Conservation (phyloP, 2,329 filamentous ascomycete genomes). For the Penicillium sp. region DNA sequence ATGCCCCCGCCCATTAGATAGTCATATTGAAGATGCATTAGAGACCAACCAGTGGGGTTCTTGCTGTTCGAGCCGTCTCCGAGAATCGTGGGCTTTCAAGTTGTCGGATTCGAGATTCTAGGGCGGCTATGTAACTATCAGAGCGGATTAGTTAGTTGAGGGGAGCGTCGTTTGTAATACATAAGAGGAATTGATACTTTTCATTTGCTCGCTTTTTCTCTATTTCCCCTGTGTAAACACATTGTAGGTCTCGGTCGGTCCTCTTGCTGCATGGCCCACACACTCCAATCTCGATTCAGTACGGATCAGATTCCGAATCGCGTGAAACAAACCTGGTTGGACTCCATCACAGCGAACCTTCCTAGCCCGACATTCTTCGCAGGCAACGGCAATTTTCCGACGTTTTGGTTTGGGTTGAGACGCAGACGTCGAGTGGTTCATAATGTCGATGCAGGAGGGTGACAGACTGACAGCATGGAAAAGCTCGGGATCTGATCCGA, state of each 20-base stretch:
- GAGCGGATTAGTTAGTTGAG: neutral
- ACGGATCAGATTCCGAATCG: conserved; percentile 16
- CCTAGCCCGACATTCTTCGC: conserved; percentile 42
- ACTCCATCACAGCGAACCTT: conserved; percentile 45
- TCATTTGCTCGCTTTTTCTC: conserved; percentile 30
- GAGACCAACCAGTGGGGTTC: conserved; percentile 12
- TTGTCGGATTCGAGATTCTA: conserved; percentile 28
- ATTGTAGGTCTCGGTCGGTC: conserved; percentile 17
- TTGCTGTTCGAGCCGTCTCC: conserved; percentile 2
- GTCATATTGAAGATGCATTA: neutral
- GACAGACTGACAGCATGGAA: neutral
- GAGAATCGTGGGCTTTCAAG: conserved; percentile 20
- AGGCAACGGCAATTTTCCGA: conserved; percentile 47
- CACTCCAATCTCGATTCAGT: conserved; percentile 17
- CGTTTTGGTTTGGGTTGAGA: conserved; percentile 29
- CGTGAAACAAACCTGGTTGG: conserved; percentile 28
- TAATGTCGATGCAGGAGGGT: neutral
- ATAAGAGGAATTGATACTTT: conserved; percentile 9
- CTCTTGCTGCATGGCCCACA: conserved; percentile 31
- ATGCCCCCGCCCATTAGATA: neutral
- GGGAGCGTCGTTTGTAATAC: neutral
- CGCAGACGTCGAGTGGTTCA: neutral
- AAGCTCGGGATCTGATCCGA: conserved; percentile 5
- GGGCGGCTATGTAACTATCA: conserved; percentile 27
- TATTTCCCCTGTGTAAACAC: conserved; percentile 29